Conservation (phyloP, 1,284 basidiomycete genomes). For the Trametes versicolor region DNA sequence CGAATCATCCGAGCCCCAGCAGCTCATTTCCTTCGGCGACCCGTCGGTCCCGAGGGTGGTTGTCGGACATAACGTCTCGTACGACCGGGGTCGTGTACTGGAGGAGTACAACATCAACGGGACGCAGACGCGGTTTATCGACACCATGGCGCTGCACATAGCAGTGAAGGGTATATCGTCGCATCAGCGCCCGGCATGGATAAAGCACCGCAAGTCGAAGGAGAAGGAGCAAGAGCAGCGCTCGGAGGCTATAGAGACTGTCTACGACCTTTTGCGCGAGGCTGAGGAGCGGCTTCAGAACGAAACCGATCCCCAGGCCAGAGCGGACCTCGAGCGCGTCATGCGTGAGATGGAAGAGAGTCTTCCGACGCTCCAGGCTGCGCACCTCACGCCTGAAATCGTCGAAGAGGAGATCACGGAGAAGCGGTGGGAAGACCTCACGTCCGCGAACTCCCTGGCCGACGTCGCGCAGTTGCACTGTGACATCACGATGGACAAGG, state of each 20-base stretch:
- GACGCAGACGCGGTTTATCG: slow-evolving; percentile 86
- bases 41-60: slow-evolving; percentile 67
- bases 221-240: slow-evolving; percentile 59
- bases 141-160: slow-evolving; percentile 96
- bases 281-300: slow-evolving; percentile 56
- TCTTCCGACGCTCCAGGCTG: slow-evolving; percentile 50
- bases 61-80: slow-evolving; percentile 96
- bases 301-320: slow-evolving; percentile 46
- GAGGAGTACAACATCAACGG: slow-evolving; percentile 87
- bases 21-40: slow-evolving; percentile 82
- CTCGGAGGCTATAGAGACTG: slow-evolving; percentile 67
- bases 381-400: slow-evolving; percentile 44
- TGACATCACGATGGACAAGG: slow-evolving; percentile 84
- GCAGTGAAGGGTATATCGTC: slow-evolving; percentile 96
- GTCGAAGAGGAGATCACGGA: slow-evolving; percentile 51
- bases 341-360: slow-evolving; percentile 50
- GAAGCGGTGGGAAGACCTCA: slow-evolving; percentile 92
- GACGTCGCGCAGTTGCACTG: slow-evolving; percentile 95
- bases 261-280: slow-evolving; percentile 58
- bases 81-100: slow-evolving; percentile 85
- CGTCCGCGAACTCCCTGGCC: slow-evolving; percentile 91
- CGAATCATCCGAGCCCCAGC: slow-evolving; percentile 68
- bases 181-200: slow-evolving; percentile 94
- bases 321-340: slow-evolving; percentile 44
- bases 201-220: slow-evolving; percentile 80